Conservation (phyloP, 495 filamentous ascomycete species). For the Penicillium canescens region DNA sequence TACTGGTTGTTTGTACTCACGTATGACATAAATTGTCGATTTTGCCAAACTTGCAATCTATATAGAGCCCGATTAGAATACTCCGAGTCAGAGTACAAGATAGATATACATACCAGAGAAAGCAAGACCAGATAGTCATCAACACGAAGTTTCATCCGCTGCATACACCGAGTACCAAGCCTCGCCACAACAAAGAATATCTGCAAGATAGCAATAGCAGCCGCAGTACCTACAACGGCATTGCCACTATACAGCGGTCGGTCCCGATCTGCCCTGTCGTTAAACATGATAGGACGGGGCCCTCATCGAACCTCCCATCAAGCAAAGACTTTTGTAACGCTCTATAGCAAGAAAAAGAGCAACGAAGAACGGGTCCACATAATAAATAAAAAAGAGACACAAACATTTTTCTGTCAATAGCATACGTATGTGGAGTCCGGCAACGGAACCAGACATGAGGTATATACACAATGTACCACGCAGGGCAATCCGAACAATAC, state of each 20-base stretch:
- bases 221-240: constrained; percentile 13
- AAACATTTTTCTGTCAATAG: no score
- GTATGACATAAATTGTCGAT: constrained; percentile 15
- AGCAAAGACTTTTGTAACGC: not conserved
- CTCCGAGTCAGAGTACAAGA: not conserved
- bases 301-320: not conserved
- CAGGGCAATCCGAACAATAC: no score
- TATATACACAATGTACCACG: no score
- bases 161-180: constrained; percentile 29
- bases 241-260: constrained; percentile 10
- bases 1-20: constrained; percentile 4
- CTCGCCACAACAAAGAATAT: constrained; percentile 27
- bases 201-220: constrained; percentile 18
- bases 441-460: no score
- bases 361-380: not conserved
- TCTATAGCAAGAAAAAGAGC: not conserved
- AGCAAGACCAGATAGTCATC: constrained; percentile 34
- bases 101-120: constrained; percentile 18
- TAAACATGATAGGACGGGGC: not conserved
- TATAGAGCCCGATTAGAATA: not conserved
- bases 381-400: no score
- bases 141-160: constrained; percentile 14
- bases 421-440: no score
- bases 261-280: not conserved
- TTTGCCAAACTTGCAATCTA: constrained; percentile 15